phyloP scores from a whole-genome alignment of 768 basidiomycete species.

The Termitomyces sp. region DNA sequence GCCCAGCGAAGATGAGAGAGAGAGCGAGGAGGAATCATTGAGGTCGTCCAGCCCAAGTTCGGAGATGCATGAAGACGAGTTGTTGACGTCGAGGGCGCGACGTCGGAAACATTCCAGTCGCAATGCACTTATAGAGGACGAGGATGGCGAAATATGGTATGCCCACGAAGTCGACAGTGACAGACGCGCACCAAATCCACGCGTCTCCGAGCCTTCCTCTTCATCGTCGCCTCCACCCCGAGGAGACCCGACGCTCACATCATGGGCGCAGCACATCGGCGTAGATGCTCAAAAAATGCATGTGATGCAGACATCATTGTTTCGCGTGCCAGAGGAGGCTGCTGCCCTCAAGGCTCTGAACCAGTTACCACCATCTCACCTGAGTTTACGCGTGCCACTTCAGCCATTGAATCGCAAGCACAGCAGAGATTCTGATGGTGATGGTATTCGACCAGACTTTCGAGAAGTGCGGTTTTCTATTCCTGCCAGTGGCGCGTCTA shows the following conservation, averaged over 20 bases:
- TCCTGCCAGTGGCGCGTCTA: not conserved
- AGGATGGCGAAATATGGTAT: constrained; percentile 47
- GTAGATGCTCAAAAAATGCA: constrained; percentile 88
- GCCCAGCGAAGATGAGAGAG: constrained; percentile 32
- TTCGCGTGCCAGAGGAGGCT: constrained; percentile 73
- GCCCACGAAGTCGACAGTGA: constrained; percentile 15
- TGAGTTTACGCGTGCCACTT: constrained; percentile 32
- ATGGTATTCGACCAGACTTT: constrained; percentile 56
- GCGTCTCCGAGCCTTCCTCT: constrained; percentile 29
- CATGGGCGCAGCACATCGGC: constrained; percentile 72
- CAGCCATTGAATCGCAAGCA: constrained; percentile 60
- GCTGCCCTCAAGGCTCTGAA: constrained; percentile 58
- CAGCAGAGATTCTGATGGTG: constrained; percentile 75
- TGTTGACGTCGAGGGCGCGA: constrained; percentile 25
- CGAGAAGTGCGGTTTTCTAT: constrained; percentile 45
- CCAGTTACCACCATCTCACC: constrained; percentile 36
- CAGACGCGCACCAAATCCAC: constrained; percentile 16
- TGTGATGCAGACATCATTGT: constrained; percentile 90
- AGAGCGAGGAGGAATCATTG: constrained; percentile 33
- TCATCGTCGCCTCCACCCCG: constrained; percentile 30
- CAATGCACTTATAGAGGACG: constrained; percentile 53
- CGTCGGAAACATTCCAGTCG: constrained; percentile 24
- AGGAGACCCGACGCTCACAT: constrained; percentile 50
- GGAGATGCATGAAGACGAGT: constrained; percentile 52
- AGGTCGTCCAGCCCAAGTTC: constrained; percentile 32